Base-by-base conservation (phyloP, 2,329 filamentous ascomycete genomes). In the Capronia coronata region DNA sequence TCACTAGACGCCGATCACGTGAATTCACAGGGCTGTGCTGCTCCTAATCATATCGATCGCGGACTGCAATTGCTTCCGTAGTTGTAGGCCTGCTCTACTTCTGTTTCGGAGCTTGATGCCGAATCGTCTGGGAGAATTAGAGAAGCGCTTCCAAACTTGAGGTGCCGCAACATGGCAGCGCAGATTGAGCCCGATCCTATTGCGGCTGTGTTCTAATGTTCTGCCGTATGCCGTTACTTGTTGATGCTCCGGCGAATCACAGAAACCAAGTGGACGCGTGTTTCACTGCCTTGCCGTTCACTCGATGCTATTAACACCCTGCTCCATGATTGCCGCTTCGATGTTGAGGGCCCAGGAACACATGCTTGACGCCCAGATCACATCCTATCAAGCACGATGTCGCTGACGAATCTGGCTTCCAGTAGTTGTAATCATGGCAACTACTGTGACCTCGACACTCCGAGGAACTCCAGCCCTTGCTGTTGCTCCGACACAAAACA, bases 401-500 rank as follows among this genome's bases (percentile, higher is more conserved):
- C 37, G 48, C 45, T 54, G 52, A 51, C 44, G 11, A 22, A 43
- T 37, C 14, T 18, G 19, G 16, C 48, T 48, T 47, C 38, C 44
- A 13, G 38, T 41, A 39, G 40, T 32, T 32, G 30, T 38, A 29
- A 38, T 47, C 25, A 53, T 47, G 16, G 56, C 52, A 53, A 22
- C 49, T 18, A 48, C 40, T 29, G 21, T 45, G 11, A 53, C 47
- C 22, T 49, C 51, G 16, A 48, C 53, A 6, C 50, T 43, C 41
- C 65, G 66, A 48, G 65, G 60, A 43, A 64, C 65, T 18, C 60
- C 66, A 21, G 64, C 62, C 23, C 57, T 69, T 25, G 62, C 63
- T 27, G 63, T 76, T 39, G 70, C 75, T 35, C 68, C 71, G 23
- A 76, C 76, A 11, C 78, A 82, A 59, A 82, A 79, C 60, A 84